These are phyloP conservation scores for Flaveria trinervia DNA, from an alignment of 129 eudicot genomes.

Conservation along the genomic window DNA sequence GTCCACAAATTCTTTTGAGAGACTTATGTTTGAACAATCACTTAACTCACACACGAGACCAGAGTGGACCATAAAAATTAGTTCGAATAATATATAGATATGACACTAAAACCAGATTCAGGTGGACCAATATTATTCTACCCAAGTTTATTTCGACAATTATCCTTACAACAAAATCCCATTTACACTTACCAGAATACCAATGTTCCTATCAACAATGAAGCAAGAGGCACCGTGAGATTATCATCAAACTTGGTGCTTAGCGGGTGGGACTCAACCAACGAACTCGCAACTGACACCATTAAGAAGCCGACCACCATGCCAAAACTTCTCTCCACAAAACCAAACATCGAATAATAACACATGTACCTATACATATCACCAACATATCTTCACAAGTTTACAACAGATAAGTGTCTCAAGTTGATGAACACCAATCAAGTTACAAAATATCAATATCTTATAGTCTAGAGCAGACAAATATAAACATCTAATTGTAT, in stretches of 20 bases:
- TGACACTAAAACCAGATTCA: background rate
- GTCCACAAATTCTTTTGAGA: background rate
- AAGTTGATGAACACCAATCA: background rate
- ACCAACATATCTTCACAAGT: constrained; percentile 17
- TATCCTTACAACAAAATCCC: background rate
- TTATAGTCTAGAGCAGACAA: background rate
- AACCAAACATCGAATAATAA: constrained; percentile 74
- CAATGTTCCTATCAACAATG: constrained; percentile 57
- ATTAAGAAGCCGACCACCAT: constrained; percentile 57
- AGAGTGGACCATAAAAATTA: background rate
- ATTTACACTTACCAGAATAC: constrained; percentile 33
- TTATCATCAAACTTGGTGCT: constrained; percentile 87
- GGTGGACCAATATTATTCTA: background rate
- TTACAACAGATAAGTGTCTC: background rate
- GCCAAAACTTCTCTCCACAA: constrained; percentile 51
- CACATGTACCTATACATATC: constrained; percentile 63
- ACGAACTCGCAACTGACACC: constrained; percentile 60
- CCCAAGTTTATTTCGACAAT: background rate
- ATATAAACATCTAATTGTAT: no score
- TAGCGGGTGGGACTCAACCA: constrained; percentile 85
- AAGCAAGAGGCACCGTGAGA: constrained; percentile 72
- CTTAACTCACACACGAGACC: background rate
- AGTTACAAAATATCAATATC: background rate
- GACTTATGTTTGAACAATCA: background rate
- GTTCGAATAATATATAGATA: background rate